These are phyloP conservation scores for Pterocarpus santalinus DNA, from an alignment of 306 rosid species.

Conservation along the genomic window DNA sequence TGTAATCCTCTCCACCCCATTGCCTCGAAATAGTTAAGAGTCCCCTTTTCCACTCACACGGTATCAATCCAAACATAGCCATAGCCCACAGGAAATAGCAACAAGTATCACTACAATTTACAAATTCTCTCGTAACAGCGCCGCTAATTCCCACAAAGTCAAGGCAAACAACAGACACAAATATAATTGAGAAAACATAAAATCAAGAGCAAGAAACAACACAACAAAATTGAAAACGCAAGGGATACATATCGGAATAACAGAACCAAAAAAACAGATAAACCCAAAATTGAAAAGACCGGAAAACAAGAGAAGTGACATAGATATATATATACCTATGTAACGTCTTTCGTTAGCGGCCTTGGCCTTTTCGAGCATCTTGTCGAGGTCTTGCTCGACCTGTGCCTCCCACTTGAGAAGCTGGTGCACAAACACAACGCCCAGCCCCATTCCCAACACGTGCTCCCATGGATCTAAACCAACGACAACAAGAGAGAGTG, in stretches of 20 bases:
- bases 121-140: neutral
- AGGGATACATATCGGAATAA: too few species aligned
- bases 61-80: neutral
- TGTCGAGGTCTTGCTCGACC: slow-evolving; percentile 77
- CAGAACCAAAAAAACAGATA: neutral
- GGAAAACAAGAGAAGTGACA: neutral
- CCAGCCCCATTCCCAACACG: slow-evolving; percentile 85
- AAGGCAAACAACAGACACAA: neutral
- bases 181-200: too few species aligned
- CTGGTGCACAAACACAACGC: slow-evolving; percentile 73
- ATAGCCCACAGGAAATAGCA: neutral
- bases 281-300: neutral
- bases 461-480: slow-evolving; percentile 97
- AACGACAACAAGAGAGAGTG: neutral
- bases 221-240: neutral
- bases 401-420: slow-evolving; percentile 82
- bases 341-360: slow-evolving; percentile 98
- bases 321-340: slow-evolving; percentile 54
- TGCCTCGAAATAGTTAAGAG: neutral
- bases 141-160: neutral
- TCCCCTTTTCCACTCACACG: neutral
- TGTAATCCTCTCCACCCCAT: neutral
- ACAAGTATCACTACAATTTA: neutral
- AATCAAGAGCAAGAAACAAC: too few species aligned
- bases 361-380: slow-evolving; percentile 89